These are phyloP conservation scores for Mytilinidion resinicola DNA, from an alignment of 495 filamentous ascomycete genomes.

Conservation along the genomic window DNA sequence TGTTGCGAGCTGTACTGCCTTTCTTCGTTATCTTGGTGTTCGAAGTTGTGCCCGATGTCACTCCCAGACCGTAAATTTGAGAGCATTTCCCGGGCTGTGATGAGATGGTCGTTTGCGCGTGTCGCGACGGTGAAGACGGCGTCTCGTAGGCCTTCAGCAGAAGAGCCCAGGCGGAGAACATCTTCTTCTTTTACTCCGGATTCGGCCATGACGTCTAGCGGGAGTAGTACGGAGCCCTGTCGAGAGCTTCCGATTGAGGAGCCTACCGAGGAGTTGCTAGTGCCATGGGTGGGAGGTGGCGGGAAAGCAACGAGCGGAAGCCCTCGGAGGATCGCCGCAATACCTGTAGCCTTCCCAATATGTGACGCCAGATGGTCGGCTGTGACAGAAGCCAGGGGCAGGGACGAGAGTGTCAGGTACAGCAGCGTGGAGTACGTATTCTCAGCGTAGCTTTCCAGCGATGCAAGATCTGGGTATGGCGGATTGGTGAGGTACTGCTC, in stretches of 20 bases:
- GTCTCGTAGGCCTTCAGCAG: slow-evolving; percentile 73
- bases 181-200: slow-evolving; percentile 77
- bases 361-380: slow-evolving; percentile 90
- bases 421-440: slow-evolving; percentile 90
- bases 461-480: slow-evolving; percentile 65
- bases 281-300: slow-evolving; percentile 51
- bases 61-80: slow-evolving; percentile 64
- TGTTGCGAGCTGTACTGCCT: slow-evolving; percentile 49
- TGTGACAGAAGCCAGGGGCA: slow-evolving; percentile 72
- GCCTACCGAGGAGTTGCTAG: slow-evolving; percentile 38
- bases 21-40: slow-evolving; percentile 73
- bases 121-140: slow-evolving; percentile 90
- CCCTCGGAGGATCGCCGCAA: slow-evolving; percentile 74
- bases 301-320: slow-evolving; percentile 80
- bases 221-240: slow-evolving; percentile 68
- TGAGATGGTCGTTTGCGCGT: slow-evolving; percentile 87
- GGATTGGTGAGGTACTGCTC: slow-evolving; percentile 79
- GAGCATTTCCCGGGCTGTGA: slow-evolving; percentile 89
- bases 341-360: slow-evolving; percentile 88
- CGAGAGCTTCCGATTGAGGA: slow-evolving; percentile 28
- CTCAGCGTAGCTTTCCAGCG: slow-evolving; percentile 83
- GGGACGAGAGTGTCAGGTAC: slow-evolving; percentile 73
- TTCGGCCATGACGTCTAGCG: slow-evolving; percentile 84
- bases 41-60: slow-evolving; percentile 75
- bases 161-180: slow-evolving; percentile 69